A percentile compares a stretch with the other conserved stretches of the same genome.
These are phyloP conservation scores for Adansonia grandidieri DNA, from an alignment of 441 rosid species.

Conservation along the genomic window DNA sequence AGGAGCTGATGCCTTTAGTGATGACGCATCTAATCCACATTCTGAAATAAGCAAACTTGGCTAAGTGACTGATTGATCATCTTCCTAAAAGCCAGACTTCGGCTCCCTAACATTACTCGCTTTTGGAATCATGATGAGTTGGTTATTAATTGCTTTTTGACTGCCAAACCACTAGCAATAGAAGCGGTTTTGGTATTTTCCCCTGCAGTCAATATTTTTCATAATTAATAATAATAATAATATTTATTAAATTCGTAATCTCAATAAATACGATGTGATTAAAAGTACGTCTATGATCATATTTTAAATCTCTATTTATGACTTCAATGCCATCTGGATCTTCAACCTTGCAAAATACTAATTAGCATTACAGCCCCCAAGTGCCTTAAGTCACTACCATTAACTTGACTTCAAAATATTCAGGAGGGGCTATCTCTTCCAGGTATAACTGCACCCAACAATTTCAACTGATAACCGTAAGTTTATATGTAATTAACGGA, in stretches of 20 bases:
- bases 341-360: slow-evolving; percentile 73
- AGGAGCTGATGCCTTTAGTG: slow-evolving; percentile 71
- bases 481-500: not conserved
- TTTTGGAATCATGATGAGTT: slow-evolving; percentile 47
- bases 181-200: slow-evolving; percentile 28
- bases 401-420: slow-evolving; percentile 15
- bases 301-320: slow-evolving; percentile 40
- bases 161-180: slow-evolving; percentile 44
- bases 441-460: slow-evolving; percentile 53
- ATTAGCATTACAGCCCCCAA: slow-evolving; percentile 28
- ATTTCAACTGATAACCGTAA: slow-evolving; percentile 28
- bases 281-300: too few species aligned
- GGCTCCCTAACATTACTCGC: slow-evolving; percentile 38
- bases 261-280: too few species aligned
- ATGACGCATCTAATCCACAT: slow-evolving; percentile 79
- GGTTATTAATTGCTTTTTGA: slow-evolving; percentile 46
- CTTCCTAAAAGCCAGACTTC: slow-evolving; percentile 58
- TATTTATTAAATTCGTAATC: too few species aligned
- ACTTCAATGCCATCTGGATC: slow-evolving; percentile 71
- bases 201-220: too few species aligned
- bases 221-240: too few species aligned
- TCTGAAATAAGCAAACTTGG: slow-evolving; percentile 74
- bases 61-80: slow-evolving; percentile 71
- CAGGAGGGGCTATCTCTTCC: slow-evolving; percentile 71
- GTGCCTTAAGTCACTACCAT: slow-evolving; percentile 3